A percentile compares a stretch with the other conserved stretches of the same genome.
phyloP scores from a whole-genome alignment of 1,284 basidiomycete genomes.

The Caloboletus inedulis region DNA sequence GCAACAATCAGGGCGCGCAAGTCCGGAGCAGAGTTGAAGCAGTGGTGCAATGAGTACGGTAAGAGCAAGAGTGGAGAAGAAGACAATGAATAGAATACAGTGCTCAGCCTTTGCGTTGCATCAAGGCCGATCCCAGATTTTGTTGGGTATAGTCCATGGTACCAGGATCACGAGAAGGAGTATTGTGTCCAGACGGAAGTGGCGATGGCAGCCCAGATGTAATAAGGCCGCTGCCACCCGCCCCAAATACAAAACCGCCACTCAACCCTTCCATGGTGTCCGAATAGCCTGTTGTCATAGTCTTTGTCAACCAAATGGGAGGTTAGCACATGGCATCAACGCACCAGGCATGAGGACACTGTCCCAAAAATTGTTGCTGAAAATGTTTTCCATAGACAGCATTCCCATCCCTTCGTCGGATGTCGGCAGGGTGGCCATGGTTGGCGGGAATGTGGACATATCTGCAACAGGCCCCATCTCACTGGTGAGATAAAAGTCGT shows the following conservation, averaged over 20 bases:
- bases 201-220: slow-evolving; percentile 36
- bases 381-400: slow-evolving; percentile 76
- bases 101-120: slow-evolving; percentile 31
- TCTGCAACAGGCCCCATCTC: slow-evolving; percentile 80
- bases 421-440: slow-evolving; percentile 58
- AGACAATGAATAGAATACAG: background rate
- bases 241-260: slow-evolving; percentile 78
- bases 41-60: slow-evolving; percentile 3
- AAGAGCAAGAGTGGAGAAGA: slow-evolving; percentile 1
- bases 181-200: slow-evolving; percentile 33
- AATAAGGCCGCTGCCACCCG: slow-evolving; percentile 61
- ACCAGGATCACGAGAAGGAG: slow-evolving; percentile 25
- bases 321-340: slow-evolving; percentile 25
- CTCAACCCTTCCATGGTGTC: slow-evolving; percentile 75
- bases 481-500: slow-evolving; percentile 66
- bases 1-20: slow-evolving; percentile 6
- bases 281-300: slow-evolving; percentile 55
- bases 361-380: slow-evolving; percentile 79
- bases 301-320: slow-evolving; percentile 12
- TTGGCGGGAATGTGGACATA: slow-evolving; percentile 77
- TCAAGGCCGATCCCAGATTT: slow-evolving; percentile 22
- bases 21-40: background rate
- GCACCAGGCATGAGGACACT: slow-evolving; percentile 77
- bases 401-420: slow-evolving; percentile 48
- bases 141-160: slow-evolving; percentile 30